Evolutionary conservation across 129 eudicot genomes (phyloP), one percentile per base, ranked within the genome.

Genomic region (Helichrysum umbraculigerum): DNA sequence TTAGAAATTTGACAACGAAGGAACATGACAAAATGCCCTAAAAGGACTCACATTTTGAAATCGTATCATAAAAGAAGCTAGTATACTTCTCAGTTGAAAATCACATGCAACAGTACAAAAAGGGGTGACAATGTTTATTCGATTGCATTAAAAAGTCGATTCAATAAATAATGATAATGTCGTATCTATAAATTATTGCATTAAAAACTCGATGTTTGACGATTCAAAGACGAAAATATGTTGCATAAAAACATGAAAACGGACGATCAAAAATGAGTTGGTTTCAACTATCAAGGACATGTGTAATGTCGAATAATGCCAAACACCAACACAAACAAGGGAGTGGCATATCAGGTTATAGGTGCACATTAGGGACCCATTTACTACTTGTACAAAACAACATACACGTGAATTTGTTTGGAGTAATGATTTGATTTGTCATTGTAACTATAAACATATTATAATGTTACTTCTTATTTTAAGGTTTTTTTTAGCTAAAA

Each of bases 241-340:
- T 20, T 52, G 15, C 67, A 72, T 12, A 57, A 21, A 54, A 72
- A 57, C 56, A 57, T 57, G 68, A 72, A 72, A 72, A 56, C 19
- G 67, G 50, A 57, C 56, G 37, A 72, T 72, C 67, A 56, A 58
- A 15, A 72, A 32, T 58, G 37, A 73, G 77, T 58, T 73, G 67
- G 57, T 35, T 59, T 59, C 42, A 72, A n/a, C n/a, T n/a, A n/a
- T n/a, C n/a, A 72, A 73, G 68, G 67, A 57, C 77, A 19, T 57
- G 77, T 58, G 39, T 58, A 12, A 11, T 33, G 7, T 58, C 59
- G 56, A 58, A 35, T 73, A 35, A 57, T 21, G 77, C 42, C 76
- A 57, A 72, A 32, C 47, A 71, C 66, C 47, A 71, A 8, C 25
- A 28, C 9, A 72, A 57, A 73, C 54, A 54, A 33, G 62, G 76